Base-by-base conservation (phyloP, 345 rosid genomes). In the Mercurialis annua region DNA sequence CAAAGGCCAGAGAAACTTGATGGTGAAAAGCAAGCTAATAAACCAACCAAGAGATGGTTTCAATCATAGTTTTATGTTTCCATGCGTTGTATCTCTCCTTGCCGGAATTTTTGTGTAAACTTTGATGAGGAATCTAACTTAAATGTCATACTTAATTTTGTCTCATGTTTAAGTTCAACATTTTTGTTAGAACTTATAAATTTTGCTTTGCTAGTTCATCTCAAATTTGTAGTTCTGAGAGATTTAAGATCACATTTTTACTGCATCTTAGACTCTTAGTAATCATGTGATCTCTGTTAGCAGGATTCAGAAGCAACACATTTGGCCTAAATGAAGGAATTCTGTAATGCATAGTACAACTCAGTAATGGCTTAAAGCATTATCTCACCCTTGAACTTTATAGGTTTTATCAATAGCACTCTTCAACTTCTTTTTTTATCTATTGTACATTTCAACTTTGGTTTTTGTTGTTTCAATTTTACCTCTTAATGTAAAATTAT, bases 31-130 rank as follows among this genome's bases (percentile, higher is more conserved):
- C 82, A 80, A 52, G 80, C 79, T 42, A 73, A 83, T 5, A 83
- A 75, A 40, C 79, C 79, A 70, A 83, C 83, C 27, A 81, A 84
- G 65, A 81, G 80, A 78, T 86, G 93, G 96, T 87, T 83, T 61
- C 83, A 83, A 74, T 77, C 82, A 1, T 86, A 70, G 65, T 65
- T 23, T 43, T 55, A 23, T 54, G 14, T 68, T 52, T 11, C 9
- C 40, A 23, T 42, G 49, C 36, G 72, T n/a, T 66, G 42, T 23
- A 21, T 24, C 42, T 9, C 11, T 53, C 38, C 4, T 1, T 5
- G 26, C 16, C 3, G 51, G 53, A 53, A 55, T 56, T 20, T 60
- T 8, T 0, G 46, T 55, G 9, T 10, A 20, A 57, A 24, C 23
- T 61, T n/a, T 11, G 40, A 2, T 10, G 16, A 36, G 46, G 43